Evolutionary conservation across 768 basidiomycete genomes (phyloP).

Genomic region (Steccherinum ochraceum): DNA sequence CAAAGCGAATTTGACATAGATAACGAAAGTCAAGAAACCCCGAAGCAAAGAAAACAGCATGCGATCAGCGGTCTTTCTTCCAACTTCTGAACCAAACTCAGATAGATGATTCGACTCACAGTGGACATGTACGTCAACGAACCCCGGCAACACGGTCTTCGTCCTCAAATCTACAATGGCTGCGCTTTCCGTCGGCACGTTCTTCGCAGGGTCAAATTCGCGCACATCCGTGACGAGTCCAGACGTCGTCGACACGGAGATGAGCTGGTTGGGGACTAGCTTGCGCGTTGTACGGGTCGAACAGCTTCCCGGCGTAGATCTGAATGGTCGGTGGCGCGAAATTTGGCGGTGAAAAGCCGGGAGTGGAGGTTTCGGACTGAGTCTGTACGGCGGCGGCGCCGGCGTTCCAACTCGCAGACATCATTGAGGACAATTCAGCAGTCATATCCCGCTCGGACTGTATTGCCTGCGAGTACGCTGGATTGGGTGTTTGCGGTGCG

Average conservation of each 20-base stretch:
- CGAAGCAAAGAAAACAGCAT: too few relatives aligned
- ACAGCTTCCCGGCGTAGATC: slow-evolving; percentile 42
- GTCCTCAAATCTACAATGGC: slow-evolving; percentile 36
- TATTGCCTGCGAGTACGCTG: too few relatives aligned
- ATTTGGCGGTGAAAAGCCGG: background rate
- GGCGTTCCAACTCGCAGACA: too few relatives aligned
- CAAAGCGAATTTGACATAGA: background rate
- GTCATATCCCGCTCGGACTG: too few relatives aligned
- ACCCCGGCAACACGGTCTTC: slow-evolving; percentile 48
- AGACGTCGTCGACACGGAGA: slow-evolving; percentile 38
- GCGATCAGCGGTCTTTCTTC: background rate
- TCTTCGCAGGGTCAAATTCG: slow-evolving; percentile 1
- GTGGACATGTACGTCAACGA: slow-evolving; percentile 54
- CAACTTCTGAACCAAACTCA: slow-evolving; percentile 1
- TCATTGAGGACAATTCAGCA: too few relatives aligned
- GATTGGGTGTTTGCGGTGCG: background rate
- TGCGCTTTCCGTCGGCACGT: background rate
- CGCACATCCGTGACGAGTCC: slow-evolving; percentile 45
- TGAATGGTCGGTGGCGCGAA: slow-evolving; percentile 2
- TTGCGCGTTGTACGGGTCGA: slow-evolving; percentile 38
- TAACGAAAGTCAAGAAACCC: background rate
- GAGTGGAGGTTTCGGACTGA: background rate
- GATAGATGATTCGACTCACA: slow-evolving; percentile 27
- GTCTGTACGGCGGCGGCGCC: too few relatives aligned
- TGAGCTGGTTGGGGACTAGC: slow-evolving; percentile 38